A percentile compares a stretch with the other conserved stretches of the same genome.
Conservation (phyloP, 306 rosid species). For the apple (Malus domestica) region ASM211411v1 NC_041789.1:27503501-27504000, state of each 20-base stretch:
- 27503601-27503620: background rate
- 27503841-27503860: constrained; percentile 6
- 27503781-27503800: constrained; percentile 9
- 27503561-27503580: background rate
- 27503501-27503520: background rate
- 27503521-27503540: background rate
- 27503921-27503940: constrained; percentile 19
- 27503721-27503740: background rate
- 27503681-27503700: background rate
- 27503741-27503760: background rate
- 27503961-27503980: background rate
- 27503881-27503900: constrained; percentile 8
- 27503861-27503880: constrained; percentile 6
- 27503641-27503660: background rate
- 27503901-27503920: background rate
- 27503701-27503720: background rate
- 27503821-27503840: constrained; percentile 5
- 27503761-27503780: background rate
- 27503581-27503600: background rate
- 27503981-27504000: background rate
- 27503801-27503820: constrained; percentile 6
- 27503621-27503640: background rate
- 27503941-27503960: background rate
- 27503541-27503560: background rate
- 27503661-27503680: background rate